Evolutionary conservation across 495 filamentous ascomycete species (phyloP).

Genomic region (Collariella sp.): DNA sequence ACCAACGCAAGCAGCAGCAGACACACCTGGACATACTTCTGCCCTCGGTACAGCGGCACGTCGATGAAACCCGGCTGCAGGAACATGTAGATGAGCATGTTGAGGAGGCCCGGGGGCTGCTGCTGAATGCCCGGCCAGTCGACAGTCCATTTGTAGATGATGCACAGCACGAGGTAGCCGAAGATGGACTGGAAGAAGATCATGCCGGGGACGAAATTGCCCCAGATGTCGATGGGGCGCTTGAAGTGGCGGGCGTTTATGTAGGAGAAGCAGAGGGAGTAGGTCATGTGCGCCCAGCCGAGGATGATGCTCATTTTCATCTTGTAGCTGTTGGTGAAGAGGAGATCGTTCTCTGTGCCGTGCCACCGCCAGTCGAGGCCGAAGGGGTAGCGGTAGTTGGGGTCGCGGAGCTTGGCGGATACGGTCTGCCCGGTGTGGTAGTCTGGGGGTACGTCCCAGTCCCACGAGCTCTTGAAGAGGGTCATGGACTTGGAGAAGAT

Average conservation of each 20-base stretch:
- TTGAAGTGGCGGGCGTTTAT: constrained; percentile 94
- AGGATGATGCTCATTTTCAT: constrained; percentile 98
- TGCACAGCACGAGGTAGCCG: constrained; percentile 86
- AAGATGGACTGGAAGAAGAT: constrained; percentile 99
- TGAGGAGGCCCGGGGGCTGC: constrained; percentile 76
- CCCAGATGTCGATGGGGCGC: constrained; percentile 86
- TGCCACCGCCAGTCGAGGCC: constrained; percentile 98
- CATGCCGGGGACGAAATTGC: constrained; percentile 96
- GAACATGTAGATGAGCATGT: constrained; percentile 99
- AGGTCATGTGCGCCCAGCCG: constrained; percentile 98
- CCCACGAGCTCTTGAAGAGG: constrained; percentile 81
- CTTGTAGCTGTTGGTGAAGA: constrained; percentile 97
- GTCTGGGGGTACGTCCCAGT: constrained; percentile 59
- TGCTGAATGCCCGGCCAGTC: constrained; percentile 66
- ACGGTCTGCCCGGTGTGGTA: constrained; percentile 53
- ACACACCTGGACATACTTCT: constrained; percentile 62
- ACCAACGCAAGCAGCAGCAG: constrained; percentile 75
- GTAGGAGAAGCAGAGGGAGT: constrained; percentile 85
- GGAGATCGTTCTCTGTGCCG: constrained; percentile 80
- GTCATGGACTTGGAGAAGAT: constrained; percentile 88
- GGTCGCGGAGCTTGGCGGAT: constrained; percentile 48
- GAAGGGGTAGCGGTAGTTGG: constrained; percentile 77
- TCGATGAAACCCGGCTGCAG: constrained; percentile 71
- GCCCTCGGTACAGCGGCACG: constrained; percentile 62
- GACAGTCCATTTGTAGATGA: constrained; percentile 93